Percentiles rank a stretch among this genome's conserved stretches.
phyloP scores from a whole-genome alignment of 1,284 basidiomycete species.

The Tremellales sp. region DNA sequence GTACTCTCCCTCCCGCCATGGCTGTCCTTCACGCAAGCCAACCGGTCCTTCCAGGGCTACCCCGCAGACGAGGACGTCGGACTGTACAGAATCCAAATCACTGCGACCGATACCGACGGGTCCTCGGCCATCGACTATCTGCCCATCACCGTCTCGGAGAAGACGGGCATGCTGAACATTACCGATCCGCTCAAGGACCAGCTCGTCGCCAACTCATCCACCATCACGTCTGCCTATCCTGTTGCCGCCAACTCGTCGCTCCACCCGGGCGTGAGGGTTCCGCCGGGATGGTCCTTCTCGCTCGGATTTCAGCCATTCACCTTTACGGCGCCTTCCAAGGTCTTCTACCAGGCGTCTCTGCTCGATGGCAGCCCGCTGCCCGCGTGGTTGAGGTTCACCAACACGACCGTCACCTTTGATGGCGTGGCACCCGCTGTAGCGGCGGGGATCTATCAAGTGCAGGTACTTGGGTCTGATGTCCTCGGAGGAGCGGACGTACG shows the following conservation, averaged over 20 bases:
- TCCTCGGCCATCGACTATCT: constrained; percentile 12
- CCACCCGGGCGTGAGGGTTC: constrained; percentile 68
- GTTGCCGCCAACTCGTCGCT: constrained; percentile 60
- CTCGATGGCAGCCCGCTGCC: constrained; percentile 68
- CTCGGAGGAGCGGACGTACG: constrained; percentile 52
- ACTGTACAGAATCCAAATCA: constrained; percentile 17
- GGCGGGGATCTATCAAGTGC: constrained; percentile 46
- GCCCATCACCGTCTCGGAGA: constrained; percentile 14
- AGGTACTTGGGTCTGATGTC: constrained; percentile 59
- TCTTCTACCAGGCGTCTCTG: constrained; percentile 67
- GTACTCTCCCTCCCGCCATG: constrained; percentile 49
- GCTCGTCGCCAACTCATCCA: constrained; percentile 13
- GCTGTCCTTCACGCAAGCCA: constrained; percentile 37
- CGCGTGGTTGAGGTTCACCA: constrained; percentile 69
- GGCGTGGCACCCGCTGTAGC: constrained; percentile 62
- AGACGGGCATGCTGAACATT: constrained; percentile 8
- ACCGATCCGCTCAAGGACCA: constrained; percentile 18
- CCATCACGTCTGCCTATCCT: constrained; percentile 53
- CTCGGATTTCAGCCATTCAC: constrained; percentile 74
- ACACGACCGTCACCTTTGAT: constrained; percentile 66
- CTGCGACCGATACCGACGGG: constrained; percentile 52
- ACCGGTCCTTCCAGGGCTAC: constrained; percentile 20
- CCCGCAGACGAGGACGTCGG: constrained; percentile 27
- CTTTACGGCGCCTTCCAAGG: constrained; percentile 51
- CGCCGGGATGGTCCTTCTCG: constrained; percentile 83